Conservation (phyloP, 768 basidiomycete species). For the Pisolithus orientalis region DNA sequence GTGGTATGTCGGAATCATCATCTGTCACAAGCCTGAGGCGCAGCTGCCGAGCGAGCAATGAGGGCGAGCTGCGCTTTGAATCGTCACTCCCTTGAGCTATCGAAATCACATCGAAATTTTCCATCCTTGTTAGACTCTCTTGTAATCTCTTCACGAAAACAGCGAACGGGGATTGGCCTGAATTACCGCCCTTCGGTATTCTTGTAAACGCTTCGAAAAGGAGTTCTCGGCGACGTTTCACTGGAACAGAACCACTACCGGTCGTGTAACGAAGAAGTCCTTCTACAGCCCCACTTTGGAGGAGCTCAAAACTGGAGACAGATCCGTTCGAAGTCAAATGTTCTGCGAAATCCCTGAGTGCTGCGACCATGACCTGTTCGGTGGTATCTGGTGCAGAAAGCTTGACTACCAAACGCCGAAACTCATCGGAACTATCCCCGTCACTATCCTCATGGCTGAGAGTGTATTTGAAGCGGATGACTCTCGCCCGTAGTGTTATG, state of each 20-base stretch:
- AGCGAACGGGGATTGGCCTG: conserved; percentile 54
- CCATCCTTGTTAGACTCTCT: conserved; percentile 92
- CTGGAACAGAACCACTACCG: conserved; percentile 59
- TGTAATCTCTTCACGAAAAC: conserved; percentile 93
- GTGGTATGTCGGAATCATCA: conserved; percentile 85
- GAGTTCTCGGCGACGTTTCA: conserved; percentile 65
- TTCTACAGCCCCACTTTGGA: conserved; percentile 92
- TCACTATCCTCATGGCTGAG: conserved; percentile 48
- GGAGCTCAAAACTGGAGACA: conserved; percentile 91
- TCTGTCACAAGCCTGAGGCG: conserved; percentile 85
- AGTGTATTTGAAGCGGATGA: conserved; percentile 81
- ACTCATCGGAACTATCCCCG: conserved; percentile 53
- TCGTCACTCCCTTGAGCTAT: conserved; percentile 81
- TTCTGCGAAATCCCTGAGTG: conserved; percentile 68
- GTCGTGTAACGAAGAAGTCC: conserved; percentile 78
- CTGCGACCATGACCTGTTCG: conserved; percentile 58
- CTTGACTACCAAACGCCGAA: conserved; percentile 58
- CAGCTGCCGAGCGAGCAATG: conserved; percentile 86
- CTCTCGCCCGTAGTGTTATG: conserved; percentile 85
- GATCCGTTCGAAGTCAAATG: conserved; percentile 74
- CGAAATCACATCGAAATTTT: conserved; percentile 91
- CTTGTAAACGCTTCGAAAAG: conserved; percentile 74
- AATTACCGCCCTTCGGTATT: conserved; percentile 36
- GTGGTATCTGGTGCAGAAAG: conserved; percentile 49
- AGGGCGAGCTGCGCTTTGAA: conserved; percentile 85